A percentile compares a stretch with the other conserved stretches of the same genome.
phyloP scores from a whole-genome alignment of 1,139 yeast species.

The Taphrina betulina region DNA sequence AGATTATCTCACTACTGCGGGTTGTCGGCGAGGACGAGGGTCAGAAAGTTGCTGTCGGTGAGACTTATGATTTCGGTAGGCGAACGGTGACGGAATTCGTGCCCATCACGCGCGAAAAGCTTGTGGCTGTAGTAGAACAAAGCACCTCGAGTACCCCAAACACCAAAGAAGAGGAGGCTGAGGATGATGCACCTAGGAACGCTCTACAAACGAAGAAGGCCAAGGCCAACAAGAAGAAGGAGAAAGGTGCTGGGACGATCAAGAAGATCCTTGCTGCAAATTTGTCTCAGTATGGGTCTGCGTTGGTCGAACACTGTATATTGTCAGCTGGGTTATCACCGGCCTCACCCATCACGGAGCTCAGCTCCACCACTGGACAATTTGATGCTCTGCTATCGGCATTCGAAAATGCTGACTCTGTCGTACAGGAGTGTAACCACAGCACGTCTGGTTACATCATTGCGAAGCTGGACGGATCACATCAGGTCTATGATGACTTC shows the following conservation, averaged over 20 bases:
- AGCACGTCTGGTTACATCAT: constrained; percentile 63
- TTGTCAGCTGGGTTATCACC: constrained; percentile 35
- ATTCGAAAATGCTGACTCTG: constrained; percentile 53
- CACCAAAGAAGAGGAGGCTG: constrained; percentile 14
- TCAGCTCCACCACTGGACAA: constrained; percentile 47
- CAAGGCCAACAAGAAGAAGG: constrained; percentile 19
- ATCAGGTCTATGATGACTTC: constrained; percentile 63
- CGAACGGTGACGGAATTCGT: constrained; percentile 20
- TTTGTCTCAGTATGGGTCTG: constrained; percentile 74
- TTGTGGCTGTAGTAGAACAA: constrained; percentile 14
- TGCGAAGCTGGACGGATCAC: constrained; percentile 50
- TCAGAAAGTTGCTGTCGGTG: constrained; percentile 69
- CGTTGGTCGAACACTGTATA: constrained; percentile 59
- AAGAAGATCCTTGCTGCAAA: constrained; percentile 69
- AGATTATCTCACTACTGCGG: constrained; percentile 73
- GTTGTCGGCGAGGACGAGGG: constrained; percentile 67
- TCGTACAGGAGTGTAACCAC: constrained; percentile 41
- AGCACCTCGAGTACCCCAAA: not conserved
- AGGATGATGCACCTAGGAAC: constrained; percentile 16
- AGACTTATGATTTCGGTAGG: constrained; percentile 56
- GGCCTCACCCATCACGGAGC: constrained; percentile 48
- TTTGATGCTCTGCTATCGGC: constrained; percentile 47
- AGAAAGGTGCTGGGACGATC: constrained; percentile 52
- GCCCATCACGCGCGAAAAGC: constrained; percentile 25
- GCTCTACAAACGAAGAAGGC: constrained; percentile 15